phyloP scores from a whole-genome alignment of 2,329 filamentous ascomycete species.

The Trichoderma semiorbis region DNA sequence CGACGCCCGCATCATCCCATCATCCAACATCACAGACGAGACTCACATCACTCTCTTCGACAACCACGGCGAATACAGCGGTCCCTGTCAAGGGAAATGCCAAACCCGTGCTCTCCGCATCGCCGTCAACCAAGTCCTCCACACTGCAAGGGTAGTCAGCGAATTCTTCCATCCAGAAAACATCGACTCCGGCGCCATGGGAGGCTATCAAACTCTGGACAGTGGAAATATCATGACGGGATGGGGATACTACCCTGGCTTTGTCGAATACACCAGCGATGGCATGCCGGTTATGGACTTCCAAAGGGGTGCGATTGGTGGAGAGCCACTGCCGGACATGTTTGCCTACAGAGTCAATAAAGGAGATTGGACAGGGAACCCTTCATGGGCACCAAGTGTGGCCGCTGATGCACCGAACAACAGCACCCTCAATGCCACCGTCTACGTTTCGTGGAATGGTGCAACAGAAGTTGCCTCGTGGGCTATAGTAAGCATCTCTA shows the following conservation, averaged over 20 bases:
- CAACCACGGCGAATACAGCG: conserved; percentile 4
- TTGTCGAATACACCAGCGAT: neutral
- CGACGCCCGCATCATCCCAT: neutral
- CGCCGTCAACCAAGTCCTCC: neutral
- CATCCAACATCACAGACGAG: neutral
- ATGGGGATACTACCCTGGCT: neutral
- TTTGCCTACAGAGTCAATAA: conserved; percentile 10
- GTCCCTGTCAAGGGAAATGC: neutral
- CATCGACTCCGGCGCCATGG: conserved; percentile 5
- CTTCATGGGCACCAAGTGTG: neutral
- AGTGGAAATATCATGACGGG: neutral
- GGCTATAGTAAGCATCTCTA: neutral
- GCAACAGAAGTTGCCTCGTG: neutral
- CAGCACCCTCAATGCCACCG: neutral
- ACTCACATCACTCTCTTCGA: conserved; percentile 6
- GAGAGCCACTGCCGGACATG: neutral
- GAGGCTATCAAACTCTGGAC: neutral
- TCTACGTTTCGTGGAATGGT: conserved; percentile 4
- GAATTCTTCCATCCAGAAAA: neutral
- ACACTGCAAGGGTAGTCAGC: neutral
- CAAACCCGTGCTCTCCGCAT: neutral
- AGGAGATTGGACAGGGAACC: neutral
- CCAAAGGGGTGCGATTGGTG: neutral
- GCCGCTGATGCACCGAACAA: neutral
- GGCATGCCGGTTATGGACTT: neutral